These are phyloP conservation scores for Fusarium equiseti DNA, from an alignment of 2,329 filamentous ascomycete species.

Conservation along the genomic window DNA sequence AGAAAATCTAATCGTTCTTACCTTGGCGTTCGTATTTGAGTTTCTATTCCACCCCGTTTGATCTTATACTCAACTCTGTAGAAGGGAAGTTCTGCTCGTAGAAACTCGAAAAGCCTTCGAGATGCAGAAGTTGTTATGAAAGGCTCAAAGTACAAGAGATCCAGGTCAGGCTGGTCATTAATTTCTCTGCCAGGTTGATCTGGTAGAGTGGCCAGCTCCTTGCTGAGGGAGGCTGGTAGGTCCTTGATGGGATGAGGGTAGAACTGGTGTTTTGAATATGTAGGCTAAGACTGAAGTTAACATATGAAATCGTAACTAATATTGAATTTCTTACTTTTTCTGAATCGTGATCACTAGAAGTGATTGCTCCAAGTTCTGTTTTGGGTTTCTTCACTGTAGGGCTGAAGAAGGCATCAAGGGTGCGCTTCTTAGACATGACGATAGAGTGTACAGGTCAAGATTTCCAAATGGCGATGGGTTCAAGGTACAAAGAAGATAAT, in stretches of 20 bases:
- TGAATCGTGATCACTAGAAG: conserved; percentile 8
- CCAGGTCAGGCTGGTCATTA: conserved; percentile 76
- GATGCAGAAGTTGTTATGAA: conserved; percentile 71
- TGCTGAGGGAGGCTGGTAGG: conserved; percentile 55
- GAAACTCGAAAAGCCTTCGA: conserved; percentile 74
- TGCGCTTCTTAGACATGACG: conserved; percentile 59
- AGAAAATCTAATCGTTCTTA: conserved; percentile 37
- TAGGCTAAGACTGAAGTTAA: conserved; percentile 36
- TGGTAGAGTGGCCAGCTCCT: conserved; percentile 60
- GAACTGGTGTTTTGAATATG: conserved; percentile 55
- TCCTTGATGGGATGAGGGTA: conserved; percentile 65
- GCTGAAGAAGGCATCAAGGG: conserved; percentile 76
- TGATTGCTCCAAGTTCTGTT: conserved; percentile 11
- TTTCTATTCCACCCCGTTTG: conserved; percentile 72
- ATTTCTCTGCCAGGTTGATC: conserved; percentile 66
- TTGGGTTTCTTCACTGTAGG: conserved; percentile 45
- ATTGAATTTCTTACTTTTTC: conserved; percentile 5
- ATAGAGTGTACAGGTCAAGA: not conserved
- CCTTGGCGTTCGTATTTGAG: conserved; percentile 69
- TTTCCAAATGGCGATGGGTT: not conserved
- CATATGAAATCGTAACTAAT: rapidly evolving
- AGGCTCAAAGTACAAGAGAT: conserved; percentile 81
- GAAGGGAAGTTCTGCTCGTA: conserved; percentile 78
- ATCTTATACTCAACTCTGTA: conserved; percentile 82
- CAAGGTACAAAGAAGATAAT: no score